These are phyloP conservation scores for Flammula alnicola DNA, from an alignment of 1,284 basidiomycete species.

Conservation along the genomic window DNA sequence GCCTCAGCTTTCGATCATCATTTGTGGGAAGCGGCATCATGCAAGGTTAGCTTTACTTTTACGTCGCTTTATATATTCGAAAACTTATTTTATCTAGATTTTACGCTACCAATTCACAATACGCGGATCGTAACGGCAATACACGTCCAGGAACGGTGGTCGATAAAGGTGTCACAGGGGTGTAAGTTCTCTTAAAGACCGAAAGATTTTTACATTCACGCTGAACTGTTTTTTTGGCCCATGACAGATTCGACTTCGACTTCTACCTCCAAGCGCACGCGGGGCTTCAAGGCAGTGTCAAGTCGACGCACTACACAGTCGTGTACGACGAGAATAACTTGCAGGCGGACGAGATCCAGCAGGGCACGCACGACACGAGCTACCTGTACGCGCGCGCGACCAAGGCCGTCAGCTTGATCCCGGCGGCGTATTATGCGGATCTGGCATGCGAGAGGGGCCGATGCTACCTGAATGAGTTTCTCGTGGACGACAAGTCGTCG, in stretches of 20 bases:
- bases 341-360: slow-evolving; percentile 68
- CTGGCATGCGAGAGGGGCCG: slow-evolving; percentile 76
- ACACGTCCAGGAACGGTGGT: slow-evolving; percentile 76
- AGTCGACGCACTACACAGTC: slow-evolving; percentile 75
- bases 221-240: slow-evolving; percentile 3
- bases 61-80: neutral
- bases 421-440: slow-evolving; percentile 79
- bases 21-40: slow-evolving; percentile 83
- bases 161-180: slow-evolving; percentile 72
- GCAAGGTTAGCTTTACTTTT: slow-evolving; percentile 47
- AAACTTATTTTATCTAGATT: slow-evolving; percentile 40
- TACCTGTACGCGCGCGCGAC: slow-evolving; percentile 79
- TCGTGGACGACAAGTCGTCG: slow-evolving; percentile 53
- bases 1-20: slow-evolving; percentile 70
- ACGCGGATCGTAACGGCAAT: slow-evolving; percentile 68
- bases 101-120: slow-evolving; percentile 52
- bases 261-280: slow-evolving; percentile 81
- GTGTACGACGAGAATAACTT: slow-evolving; percentile 74
- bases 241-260: slow-evolving; percentile 65
- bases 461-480: slow-evolving; percentile 70
- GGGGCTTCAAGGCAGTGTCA: slow-evolving; percentile 68
- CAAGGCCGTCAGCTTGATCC: slow-evolving; percentile 76
- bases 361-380: slow-evolving; percentile 64
- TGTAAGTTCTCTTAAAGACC: slow-evolving; percentile 42
- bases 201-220: neutral